Conservation (phyloP, 345 rosid genomes). For the Toxicodendron radicans region DNA sequence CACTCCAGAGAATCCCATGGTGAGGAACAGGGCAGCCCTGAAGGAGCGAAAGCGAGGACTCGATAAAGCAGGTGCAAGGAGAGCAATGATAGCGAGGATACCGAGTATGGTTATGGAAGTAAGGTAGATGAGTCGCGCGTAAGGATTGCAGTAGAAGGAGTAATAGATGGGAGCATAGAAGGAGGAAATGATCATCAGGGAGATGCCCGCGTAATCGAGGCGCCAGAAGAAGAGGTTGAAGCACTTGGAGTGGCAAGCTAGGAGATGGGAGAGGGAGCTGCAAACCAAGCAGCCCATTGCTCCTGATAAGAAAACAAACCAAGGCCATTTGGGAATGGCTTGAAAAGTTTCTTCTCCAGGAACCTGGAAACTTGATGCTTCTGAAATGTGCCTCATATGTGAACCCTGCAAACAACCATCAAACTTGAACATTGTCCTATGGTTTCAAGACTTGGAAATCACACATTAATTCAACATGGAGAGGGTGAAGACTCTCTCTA, state of each 20-base stretch:
- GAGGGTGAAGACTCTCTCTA: too few species aligned
- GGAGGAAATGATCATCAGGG: conserved; percentile 86
- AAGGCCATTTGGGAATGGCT: conserved; percentile 72
- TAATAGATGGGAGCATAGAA: conserved; percentile 91
- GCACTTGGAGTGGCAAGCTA: conserved; percentile 80
- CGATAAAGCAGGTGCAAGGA: conserved; percentile 71
- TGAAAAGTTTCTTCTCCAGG: conserved; percentile 33
- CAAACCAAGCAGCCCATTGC: conserved; percentile 84
- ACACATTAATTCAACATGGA: not conserved
- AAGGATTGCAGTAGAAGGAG: conserved; percentile 71
- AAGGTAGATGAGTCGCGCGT: conserved; percentile 61
- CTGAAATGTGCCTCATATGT: conserved; percentile 34
- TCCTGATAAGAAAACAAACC: conserved; percentile 82
- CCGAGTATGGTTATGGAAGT: conserved; percentile 68
- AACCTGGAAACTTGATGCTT: conserved; percentile 24
- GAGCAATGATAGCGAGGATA: conserved; percentile 65
- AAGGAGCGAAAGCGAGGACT: conserved; percentile 60
- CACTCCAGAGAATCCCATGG: conserved; percentile 88
- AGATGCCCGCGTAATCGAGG: conserved; percentile 90
- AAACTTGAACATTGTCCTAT: not conserved
- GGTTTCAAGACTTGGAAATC: not conserved
- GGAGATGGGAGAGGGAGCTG: conserved; percentile 92
- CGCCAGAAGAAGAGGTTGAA: conserved; percentile 92
- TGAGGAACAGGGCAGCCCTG: conserved; percentile 71
- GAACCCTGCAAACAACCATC: conserved; percentile 51